Evolutionary conservation across 73 alveolate genomes (phyloP), one percentile per base, ranked within the genome.

Genomic region (Paramecium primaurelia): DNA sequence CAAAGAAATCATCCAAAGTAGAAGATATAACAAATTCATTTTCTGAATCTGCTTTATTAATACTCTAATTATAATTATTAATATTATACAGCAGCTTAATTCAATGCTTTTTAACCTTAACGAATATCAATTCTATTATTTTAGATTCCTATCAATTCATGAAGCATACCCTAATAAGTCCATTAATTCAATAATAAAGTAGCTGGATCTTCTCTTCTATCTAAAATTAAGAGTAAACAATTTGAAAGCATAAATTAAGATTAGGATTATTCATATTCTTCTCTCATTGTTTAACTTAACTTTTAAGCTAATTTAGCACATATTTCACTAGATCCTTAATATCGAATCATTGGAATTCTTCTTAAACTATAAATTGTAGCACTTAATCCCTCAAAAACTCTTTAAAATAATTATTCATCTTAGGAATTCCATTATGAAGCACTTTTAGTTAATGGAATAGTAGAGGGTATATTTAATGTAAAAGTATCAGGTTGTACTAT

Each of bases 91-190:
- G 20, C 47, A 6, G 80, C 30, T 73, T 89, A 77, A 54, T 73
- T 60, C 69, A 51, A 71, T 42, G 89, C 97, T 86, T 93, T 93
- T 92, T 86, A 75, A 49, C 88, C 88, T 42, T 64, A 71, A 14
- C 75, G 59, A 36, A 98, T 85, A 89, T 97, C 98, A 49, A 99
- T 99, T 90, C 98, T 97, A 94, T 99, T 98, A 92, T 98, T 97
- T 83, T 96, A 92, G 59, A 98, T 95, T 12, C 99, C 99, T 22
- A 99, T 59, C 37, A 98, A 93, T 93, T 99, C 99, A 93, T 99
- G 99, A 47, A 98, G 95, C 99, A 98, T 99, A 5, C 99, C 99
- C 95, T 99, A 98, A 94, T 99, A 99, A 6, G 99, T 99, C 99
- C 99, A 99, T 93, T 99, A 98, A 93, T 99, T 98, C 58, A 99